Percentiles rank a stretch among this genome's conserved stretches.
phyloP scores from a whole-genome alignment of 2,329 filamentous ascomycete species.

The Elsinoe batatas region DNA sequence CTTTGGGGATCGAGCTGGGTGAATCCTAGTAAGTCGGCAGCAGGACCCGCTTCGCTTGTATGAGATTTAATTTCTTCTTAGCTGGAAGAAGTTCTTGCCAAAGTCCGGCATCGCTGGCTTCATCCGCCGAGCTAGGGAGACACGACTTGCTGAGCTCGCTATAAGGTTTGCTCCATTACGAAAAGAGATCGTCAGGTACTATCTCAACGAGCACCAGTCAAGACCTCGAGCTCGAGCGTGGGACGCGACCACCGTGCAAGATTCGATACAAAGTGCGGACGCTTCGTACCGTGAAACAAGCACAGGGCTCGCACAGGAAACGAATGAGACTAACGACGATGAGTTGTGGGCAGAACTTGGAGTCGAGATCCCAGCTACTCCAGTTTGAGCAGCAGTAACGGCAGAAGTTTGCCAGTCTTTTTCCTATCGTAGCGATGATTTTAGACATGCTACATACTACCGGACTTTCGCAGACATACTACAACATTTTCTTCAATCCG shows the following conservation, averaged over 20 bases:
- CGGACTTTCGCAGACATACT: too few relatives aligned
- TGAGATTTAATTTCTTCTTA: not conserved
- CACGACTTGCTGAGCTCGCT: not conserved
- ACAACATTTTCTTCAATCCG: too few relatives aligned
- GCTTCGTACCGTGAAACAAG: not conserved
- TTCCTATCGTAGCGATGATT: not conserved
- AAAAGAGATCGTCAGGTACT: not conserved
- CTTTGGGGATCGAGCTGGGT: not conserved
- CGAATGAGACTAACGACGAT: not conserved
- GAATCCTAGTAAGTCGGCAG: not conserved
- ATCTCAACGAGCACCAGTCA: not conserved
- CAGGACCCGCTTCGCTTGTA: not conserved
- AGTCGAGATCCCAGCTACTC: not conserved
- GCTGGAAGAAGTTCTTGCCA: conserved; percentile 6
- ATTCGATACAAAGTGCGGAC: not conserved
- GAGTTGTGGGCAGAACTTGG: not conserved
- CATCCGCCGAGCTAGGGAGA: not conserved
- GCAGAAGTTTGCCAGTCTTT: not conserved
- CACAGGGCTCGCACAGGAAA: not conserved
- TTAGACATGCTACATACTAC: not conserved
- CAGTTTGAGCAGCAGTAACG: too few relatives aligned
- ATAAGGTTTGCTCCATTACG: not conserved
- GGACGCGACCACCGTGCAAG: too few relatives aligned
- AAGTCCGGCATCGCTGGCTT: not conserved
- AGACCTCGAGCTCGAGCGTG: not conserved